Percentiles rank a stretch among this genome's conserved stretches.
These are phyloP conservation scores for Platanthera guangdongensis DNA, from an alignment of 106 monocot genomes.

Conservation along the genomic window DNA sequence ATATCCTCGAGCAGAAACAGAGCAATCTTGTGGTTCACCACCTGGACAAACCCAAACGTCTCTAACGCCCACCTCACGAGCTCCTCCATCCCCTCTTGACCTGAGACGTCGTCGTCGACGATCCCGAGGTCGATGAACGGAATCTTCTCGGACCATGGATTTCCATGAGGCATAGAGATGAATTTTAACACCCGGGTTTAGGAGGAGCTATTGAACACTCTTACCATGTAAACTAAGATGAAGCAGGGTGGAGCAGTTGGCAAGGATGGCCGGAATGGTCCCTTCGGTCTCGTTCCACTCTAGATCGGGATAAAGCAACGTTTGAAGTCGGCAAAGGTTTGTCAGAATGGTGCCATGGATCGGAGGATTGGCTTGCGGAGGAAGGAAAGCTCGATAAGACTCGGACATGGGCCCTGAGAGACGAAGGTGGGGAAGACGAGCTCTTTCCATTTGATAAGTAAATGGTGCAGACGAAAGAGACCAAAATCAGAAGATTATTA, in stretches of 20 bases:
- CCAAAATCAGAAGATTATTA: too few relatives aligned
- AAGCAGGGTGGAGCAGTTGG: conserved; percentile 19
- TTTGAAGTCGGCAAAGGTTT: background rate
- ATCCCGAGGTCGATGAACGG: conserved; percentile 21
- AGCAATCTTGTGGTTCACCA: conserved; percentile 20
- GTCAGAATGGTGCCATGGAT: conserved; percentile 16
- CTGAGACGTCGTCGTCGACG: background rate
- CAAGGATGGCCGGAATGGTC: conserved; percentile 19
- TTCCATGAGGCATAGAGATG: background rate
- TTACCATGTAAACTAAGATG: conserved; percentile 16
- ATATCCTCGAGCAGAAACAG: conserved; percentile 9
- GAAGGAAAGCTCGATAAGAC: background rate
- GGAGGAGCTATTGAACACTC: conserved; percentile 20
- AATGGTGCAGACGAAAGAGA: too few relatives aligned
- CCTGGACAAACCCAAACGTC: conserved; percentile 28
- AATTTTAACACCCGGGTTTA: background rate
- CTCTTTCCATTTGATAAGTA: too few relatives aligned
- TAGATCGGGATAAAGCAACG: conserved; percentile 16
- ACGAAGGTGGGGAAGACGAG: background rate
- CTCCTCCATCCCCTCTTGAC: background rate
- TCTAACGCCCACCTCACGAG: conserved; percentile 9
- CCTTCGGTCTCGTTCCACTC: conserved; percentile 22
- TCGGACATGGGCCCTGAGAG: background rate
- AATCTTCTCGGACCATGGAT: background rate
- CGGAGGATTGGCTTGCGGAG: conserved; percentile 12